These are phyloP conservation scores for Apium graveolens DNA, from an alignment of 129 eudicot species.

Conservation along the genomic window DNA sequence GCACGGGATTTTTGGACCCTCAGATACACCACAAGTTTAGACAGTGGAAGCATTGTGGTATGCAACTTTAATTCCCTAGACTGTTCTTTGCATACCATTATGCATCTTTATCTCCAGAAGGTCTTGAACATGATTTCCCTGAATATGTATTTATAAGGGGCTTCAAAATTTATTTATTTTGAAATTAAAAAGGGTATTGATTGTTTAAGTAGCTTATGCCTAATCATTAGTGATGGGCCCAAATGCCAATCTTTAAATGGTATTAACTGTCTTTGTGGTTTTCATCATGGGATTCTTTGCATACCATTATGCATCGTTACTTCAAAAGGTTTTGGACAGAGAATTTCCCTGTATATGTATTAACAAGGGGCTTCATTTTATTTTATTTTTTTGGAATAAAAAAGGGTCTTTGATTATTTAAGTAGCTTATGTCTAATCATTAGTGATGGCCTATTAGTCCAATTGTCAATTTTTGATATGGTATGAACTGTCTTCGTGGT, in stretches of 20 bases:
- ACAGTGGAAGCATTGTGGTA: slow-evolving; percentile 93
- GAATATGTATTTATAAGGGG: too few species aligned
- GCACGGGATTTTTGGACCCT: slow-evolving; percentile 98
- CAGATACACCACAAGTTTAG: slow-evolving; percentile 83
- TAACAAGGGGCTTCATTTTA: too few species aligned
- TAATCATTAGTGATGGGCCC: too few species aligned
- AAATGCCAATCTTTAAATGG: too few species aligned
- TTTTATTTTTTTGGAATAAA: too few species aligned
- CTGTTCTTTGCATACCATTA: background rate
- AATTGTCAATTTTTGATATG: background rate
- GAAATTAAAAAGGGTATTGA: too few species aligned
- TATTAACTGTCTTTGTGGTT: too few species aligned
- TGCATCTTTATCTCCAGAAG: background rate
- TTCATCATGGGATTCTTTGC: background rate
- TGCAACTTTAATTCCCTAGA: slow-evolving; percentile 12
- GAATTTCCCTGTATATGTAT: too few species aligned
- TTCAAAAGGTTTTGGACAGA: background rate
- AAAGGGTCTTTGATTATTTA: too few species aligned
- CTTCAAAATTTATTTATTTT: too few species aligned
- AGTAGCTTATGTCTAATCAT: too few species aligned
- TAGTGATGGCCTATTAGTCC: background rate
- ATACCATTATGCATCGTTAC: background rate
- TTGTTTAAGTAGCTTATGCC: too few species aligned
- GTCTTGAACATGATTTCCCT: background rate
- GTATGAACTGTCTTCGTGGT: background rate